phyloP scores from a whole-genome alignment of 768 basidiomycete genomes.

The Agaricus subrufescens region DNA sequence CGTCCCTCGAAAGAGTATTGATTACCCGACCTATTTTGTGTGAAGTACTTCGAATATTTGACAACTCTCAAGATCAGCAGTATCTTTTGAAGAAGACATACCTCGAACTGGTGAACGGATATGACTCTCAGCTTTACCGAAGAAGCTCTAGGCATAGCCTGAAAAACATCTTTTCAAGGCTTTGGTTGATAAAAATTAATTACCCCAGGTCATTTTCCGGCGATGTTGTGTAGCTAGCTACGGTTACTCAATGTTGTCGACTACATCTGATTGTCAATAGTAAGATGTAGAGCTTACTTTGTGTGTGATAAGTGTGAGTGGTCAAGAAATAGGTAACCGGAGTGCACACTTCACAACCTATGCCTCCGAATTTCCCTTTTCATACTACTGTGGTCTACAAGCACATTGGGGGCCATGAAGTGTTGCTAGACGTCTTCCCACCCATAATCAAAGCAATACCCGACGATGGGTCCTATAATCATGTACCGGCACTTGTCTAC shows the following conservation, averaged over 20 bases:
- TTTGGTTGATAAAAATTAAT: constrained; percentile 8
- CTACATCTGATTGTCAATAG: constrained; percentile 11
- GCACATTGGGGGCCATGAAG: constrained; percentile 1
- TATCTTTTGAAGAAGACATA: not conserved
- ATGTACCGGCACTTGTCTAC: constrained; percentile 34
- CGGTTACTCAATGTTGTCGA: constrained; percentile 9
- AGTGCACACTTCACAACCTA: not conserved
- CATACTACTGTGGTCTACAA: constrained; percentile 18
- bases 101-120: no score
- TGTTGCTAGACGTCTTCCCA: constrained; percentile 19
- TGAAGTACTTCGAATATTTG: no score
- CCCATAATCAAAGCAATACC: constrained; percentile 6
- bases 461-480: not conserved
- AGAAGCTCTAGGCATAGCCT: not conserved
- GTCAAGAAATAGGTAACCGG: no score
- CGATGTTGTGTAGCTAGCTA: not conserved
- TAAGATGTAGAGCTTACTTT: constrained; percentile 8
- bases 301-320: not conserved
- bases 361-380: not conserved
- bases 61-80: not conserved
- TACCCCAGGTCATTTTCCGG: constrained; percentile 11
- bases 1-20: no score
- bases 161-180: not conserved
- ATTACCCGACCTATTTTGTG: no score
- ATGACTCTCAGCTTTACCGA: not conserved